These are phyloP conservation scores for Collybia sp. DNA, from an alignment of 768 basidiomycete genomes.

Conservation along the genomic window DNA sequence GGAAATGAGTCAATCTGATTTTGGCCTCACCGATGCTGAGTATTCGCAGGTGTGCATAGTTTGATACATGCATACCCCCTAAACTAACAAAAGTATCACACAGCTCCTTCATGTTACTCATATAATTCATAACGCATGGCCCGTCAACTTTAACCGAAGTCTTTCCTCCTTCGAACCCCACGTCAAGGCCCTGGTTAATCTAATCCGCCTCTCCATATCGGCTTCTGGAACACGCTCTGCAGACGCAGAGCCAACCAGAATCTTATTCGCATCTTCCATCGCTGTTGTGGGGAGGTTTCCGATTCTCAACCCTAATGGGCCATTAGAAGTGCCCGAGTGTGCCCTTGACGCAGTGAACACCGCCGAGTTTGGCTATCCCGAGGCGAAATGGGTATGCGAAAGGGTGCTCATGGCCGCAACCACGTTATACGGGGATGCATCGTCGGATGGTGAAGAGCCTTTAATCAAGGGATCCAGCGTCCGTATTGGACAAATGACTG, in stretches of 20 bases:
- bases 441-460: slow-evolving; percentile 6
- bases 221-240: slow-evolving; percentile 12
- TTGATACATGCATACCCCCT: background rate
- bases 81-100: slow-evolving; percentile 2
- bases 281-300: slow-evolving; percentile 28
- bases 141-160: slow-evolving; percentile 36
- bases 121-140: slow-evolving; percentile 36
- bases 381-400: slow-evolving; percentile 37
- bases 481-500: slow-evolving; percentile 31
- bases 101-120: slow-evolving; percentile 23
- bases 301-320: slow-evolving; percentile 17
- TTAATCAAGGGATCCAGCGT: slow-evolving; percentile 20
- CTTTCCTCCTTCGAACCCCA: slow-evolving; percentile 39
- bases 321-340: slow-evolving; percentile 25
- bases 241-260: slow-evolving; percentile 16
- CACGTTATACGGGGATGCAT: slow-evolving; percentile 18
- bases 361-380: slow-evolving; percentile 24
- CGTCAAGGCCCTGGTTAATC: slow-evolving; percentile 28
- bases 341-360: slow-evolving; percentile 20
- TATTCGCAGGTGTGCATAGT: slow-evolving; percentile 17
- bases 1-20: slow-evolving; percentile 18
- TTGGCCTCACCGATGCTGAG: slow-evolving; percentile 18
- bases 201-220: slow-evolving; percentile 19
- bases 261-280: slow-evolving; percentile 33
- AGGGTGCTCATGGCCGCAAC: slow-evolving; percentile 20